Base-by-base conservation (phyloP, 306 rosid species). In the Castanea sativa region DNA sequence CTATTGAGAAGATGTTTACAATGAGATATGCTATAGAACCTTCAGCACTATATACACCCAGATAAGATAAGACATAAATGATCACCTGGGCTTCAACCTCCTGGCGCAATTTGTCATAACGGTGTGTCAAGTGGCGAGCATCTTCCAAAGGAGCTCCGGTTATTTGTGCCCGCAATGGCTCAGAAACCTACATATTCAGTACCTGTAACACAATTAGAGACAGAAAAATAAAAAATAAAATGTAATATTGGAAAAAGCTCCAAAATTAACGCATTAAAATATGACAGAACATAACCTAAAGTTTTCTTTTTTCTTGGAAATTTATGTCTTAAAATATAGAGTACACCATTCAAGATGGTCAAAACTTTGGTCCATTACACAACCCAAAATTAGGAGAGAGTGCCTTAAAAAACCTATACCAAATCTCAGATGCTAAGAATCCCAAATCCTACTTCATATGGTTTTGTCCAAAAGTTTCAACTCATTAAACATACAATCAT, bases 101-200 rank as follows among this genome's bases (percentile, higher is more conserved):
- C 63, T 92, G 98, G 69, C 91, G 91, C 68, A 90, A 87, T 86
- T 88, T 94, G 65, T 94, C 98, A 57, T 92, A 94, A 79, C 84
- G 94, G 60, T 86, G 89, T 43, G 97, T 81, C 77, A 94, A 92
- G 83, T 94, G 97, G 30, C 98, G 95, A 75, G 98, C 98, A 87
- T 92, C 98, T 83, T 94, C 98, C 80, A 94, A 83, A 79, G 98
- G 98, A 81, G 98, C 97, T 78, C 95, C 97, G 5, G 87, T 90
- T 83, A 94, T 89, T 83, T 89, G 97, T 61, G 97, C 88, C 75
- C 93, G 87, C 79, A 94, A 81, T 61, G 98, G 93, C 82, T 94
- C 92, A 76, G 92, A 82, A 63, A 91, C 93, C 98, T 94, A 88
- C 70, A 85, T 20, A 78, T 82, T 84, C 74, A 87, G 82, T 82